Percentiles rank a stretch among this genome's conserved stretches.
These are phyloP conservation scores for Benincasa hispida DNA, from an alignment of 306 rosid species.

Conservation along the genomic window DNA sequence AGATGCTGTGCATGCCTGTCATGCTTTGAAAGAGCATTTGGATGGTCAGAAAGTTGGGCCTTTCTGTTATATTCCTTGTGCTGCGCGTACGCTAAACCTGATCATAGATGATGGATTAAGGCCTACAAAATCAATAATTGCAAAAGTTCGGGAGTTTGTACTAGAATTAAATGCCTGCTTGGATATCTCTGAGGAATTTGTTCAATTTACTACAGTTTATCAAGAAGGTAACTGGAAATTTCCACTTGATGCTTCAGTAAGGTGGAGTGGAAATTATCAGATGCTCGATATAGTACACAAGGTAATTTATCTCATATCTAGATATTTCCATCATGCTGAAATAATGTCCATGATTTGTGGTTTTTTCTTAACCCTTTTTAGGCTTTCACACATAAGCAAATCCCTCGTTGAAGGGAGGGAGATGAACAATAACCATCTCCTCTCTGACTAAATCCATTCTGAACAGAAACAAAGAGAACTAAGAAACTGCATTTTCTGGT, in stretches of 20 bases:
- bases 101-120: conserved; percentile 86
- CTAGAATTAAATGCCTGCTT: conserved; percentile 59
- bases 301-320: conserved; percentile 32
- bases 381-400: neutral
- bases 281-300: conserved; percentile 80
- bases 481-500: neutral
- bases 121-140: conserved; percentile 39
- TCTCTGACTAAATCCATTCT: neutral
- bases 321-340: neutral
- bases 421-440: neutral
- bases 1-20: conserved; percentile 61
- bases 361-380: neutral
- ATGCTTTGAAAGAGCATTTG: conserved; percentile 54
- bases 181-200: conserved; percentile 61
- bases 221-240: conserved; percentile 87
- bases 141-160: conserved; percentile 74
- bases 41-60: conserved; percentile 72
- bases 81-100: conserved; percentile 71
- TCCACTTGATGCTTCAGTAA: conserved; percentile 80
- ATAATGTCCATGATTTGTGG: neutral
- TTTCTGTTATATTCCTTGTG: conserved; percentile 85
- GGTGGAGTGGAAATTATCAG: conserved; percentile 95
- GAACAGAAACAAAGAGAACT: neutral
- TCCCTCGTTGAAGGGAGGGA: neutral
- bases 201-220: conserved; percentile 52